These are phyloP conservation scores for Ogataea thermomethanolica DNA, from an alignment of 805 yeast genomes.

Conservation along the genomic window DNA sequence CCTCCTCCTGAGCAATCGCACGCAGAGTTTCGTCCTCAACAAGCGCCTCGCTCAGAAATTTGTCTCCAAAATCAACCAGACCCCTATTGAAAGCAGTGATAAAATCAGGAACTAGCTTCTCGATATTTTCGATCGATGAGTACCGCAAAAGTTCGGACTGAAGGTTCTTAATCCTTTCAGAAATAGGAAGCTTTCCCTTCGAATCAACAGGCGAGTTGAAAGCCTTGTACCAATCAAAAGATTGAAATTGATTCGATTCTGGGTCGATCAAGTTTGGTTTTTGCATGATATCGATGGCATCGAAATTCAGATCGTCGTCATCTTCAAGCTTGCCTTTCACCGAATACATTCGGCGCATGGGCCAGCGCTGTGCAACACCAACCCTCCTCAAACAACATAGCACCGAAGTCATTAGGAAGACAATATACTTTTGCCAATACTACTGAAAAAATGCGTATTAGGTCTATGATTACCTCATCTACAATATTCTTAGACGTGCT, in stretches of 20 bases:
- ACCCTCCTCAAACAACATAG: neutral
- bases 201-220: slow-evolving; percentile 3
- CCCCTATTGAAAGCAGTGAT: slow-evolving; percentile 10
- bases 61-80: slow-evolving; percentile 22
- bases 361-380: neutral
- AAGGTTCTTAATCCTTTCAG: slow-evolving; percentile 7
- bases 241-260: neutral
- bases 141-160: slow-evolving; percentile 16
- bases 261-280: neutral
- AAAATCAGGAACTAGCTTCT: slow-evolving; percentile 20
- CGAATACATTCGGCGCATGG: slow-evolving; percentile 1
- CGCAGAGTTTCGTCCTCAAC: slow-evolving; percentile 15
- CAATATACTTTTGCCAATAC: no score
- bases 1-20: slow-evolving; percentile 13
- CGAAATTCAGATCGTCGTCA: slow-evolving; percentile 23
- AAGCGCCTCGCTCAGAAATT: slow-evolving; percentile 15
- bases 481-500: no score
- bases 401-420: neutral
- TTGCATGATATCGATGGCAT: slow-evolving; percentile 2
- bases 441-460: neutral
- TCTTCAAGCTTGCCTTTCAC: slow-evolving; percentile 21
- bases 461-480: slow-evolving; percentile 1
- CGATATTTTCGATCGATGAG: slow-evolving; percentile 14
- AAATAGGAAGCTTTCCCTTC: neutral
- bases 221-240: slow-evolving; percentile 14